Conservation (phyloP, 2,329 filamentous ascomycete species). For the Xylariaceae sp. region DNA sequence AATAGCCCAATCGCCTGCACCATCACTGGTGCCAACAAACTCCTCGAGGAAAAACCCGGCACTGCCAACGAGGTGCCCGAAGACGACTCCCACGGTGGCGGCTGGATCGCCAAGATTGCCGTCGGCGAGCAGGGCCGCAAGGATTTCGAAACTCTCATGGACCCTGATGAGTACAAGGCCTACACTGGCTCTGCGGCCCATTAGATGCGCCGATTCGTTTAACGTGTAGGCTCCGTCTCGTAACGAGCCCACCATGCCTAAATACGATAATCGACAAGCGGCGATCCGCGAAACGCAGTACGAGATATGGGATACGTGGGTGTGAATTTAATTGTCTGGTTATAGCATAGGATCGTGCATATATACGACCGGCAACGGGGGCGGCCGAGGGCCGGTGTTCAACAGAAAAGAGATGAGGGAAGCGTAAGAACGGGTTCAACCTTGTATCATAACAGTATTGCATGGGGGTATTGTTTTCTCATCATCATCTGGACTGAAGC, state of each 20-base stretch:
- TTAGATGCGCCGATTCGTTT: constrained; percentile 1
- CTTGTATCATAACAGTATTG: constrained; percentile 32
- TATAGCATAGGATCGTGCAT: neutral
- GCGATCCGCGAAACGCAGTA: neutral
- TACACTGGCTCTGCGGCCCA: constrained; percentile 52
- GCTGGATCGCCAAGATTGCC: constrained; percentile 89
- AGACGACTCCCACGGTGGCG: constrained; percentile 65
- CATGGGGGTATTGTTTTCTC: constrained; percentile 22
- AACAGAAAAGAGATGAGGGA: constrained; percentile 19
- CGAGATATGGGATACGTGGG: constrained; percentile 1
- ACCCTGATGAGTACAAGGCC: constrained; percentile 66
- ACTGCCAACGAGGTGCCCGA: constrained; percentile 89
- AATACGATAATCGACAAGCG: neutral
- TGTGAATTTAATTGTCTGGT: neutral
- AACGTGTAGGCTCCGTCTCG: neutral
- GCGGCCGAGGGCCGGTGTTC: constrained; percentile 14
- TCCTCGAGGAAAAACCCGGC: constrained; percentile 77
- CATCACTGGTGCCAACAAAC: constrained; percentile 66
- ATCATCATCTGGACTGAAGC: neutral
- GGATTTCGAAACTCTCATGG: constrained; percentile 74
- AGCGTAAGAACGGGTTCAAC: constrained; percentile 27
- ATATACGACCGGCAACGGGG: constrained; percentile 4
- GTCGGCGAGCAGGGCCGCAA: constrained; percentile 59
- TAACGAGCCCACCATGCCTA: neutral
- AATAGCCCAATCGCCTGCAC: constrained; percentile 78